Base-by-base conservation (phyloP, 139 green algal genomes). In the Gonium pectorale region DNA sequence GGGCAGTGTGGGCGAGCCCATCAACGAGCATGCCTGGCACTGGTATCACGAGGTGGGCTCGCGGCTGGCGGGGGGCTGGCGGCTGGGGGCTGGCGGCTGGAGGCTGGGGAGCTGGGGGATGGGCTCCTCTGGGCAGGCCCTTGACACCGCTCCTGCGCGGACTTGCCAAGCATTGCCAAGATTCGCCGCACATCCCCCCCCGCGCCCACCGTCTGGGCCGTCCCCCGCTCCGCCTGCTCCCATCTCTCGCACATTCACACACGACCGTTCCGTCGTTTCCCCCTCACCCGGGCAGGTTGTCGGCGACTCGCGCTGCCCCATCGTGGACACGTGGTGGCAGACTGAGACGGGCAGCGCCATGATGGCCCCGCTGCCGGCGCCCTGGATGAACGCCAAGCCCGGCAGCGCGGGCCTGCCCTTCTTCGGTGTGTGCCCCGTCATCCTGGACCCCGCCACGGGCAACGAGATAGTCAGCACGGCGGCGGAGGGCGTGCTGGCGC, bases 291-390 rank as follows among this genome's bases (percentile, higher is more conserved):
- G 11, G 24, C 63, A 72, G 73, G 41, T 79, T 38, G 83, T 96
- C 1, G 94, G 94, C 64, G 86, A 88, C 64, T 66, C 63, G 31
- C 84, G 90, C 15, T 98, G 94, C 87, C 92, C 96, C 1, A 91
- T 99, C n/a, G 91, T 98, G 11, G 96, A 99, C 92, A 98, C 96
- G 4, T 99, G 94, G 95, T 99, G 96, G 96, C 96, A 99, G 92
- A 99, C 97, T 1, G 97, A 99, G 93, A 98, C 97, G n/a, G 96
- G 94, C 56, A 82, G 15, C 29, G 75, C 26, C 43, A 63, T 68
- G 35, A 41, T 85, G 22, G 93, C 94, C 3, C 94, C 95, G 7
- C 88, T 98, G 69, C 96, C 97, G 0, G 93, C 91, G n/a, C 90
- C 91, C 19, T 96, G 87, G 83, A 59, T 72, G 21, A 68, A 88